A percentile compares a stretch with the other conserved stretches of the same genome.
Conservation (phyloP, 2,329 filamentous ascomycete genomes). For the Arthrobotrys pseudoclavata region DNA sequence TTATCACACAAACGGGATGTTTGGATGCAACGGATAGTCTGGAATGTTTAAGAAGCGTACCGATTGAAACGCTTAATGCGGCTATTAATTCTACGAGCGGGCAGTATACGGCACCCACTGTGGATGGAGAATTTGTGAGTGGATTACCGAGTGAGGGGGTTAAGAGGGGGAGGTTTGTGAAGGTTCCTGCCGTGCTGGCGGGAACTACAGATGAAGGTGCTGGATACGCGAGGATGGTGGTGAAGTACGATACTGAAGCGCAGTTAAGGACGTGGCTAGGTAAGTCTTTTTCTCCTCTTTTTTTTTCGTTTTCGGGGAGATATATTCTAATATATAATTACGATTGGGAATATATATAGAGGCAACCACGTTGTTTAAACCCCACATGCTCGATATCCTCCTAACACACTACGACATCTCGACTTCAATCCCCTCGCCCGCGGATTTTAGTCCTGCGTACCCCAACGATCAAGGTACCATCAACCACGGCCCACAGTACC, state of each 20-base stretch:
- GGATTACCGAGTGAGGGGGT: conserved; percentile 72
- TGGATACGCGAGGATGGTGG: conserved; percentile 34
- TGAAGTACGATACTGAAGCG: conserved; percentile 5
- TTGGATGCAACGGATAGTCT: conserved; percentile 72
- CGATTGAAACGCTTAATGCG: conserved; percentile 73
- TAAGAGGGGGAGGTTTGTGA: conserved; percentile 72
- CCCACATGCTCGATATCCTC: not conserved
- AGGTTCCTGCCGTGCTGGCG: conserved; percentile 75
- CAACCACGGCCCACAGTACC: conserved; percentile 69
- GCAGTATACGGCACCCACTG: conserved; percentile 64
- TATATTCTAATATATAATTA: not conserved
- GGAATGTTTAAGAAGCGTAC: conserved; percentile 74
- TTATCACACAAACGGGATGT: conserved; percentile 75
- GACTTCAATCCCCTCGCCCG: conserved; percentile 18
- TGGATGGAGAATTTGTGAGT: conserved; percentile 73
- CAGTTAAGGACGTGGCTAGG: not conserved
- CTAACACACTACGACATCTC: not conserved
- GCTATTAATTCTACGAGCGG: conserved; percentile 66
- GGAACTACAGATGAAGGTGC: conserved; percentile 77
- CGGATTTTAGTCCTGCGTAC: not conserved
- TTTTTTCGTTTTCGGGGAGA: not conserved
- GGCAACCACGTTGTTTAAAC: not conserved
- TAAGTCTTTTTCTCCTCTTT: not conserved
- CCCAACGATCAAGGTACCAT: conserved; percentile 44
- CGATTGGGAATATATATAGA: not conserved